Conservation (phyloP, 108 stramenopile species). For the Cyclotella sp. region DNA sequence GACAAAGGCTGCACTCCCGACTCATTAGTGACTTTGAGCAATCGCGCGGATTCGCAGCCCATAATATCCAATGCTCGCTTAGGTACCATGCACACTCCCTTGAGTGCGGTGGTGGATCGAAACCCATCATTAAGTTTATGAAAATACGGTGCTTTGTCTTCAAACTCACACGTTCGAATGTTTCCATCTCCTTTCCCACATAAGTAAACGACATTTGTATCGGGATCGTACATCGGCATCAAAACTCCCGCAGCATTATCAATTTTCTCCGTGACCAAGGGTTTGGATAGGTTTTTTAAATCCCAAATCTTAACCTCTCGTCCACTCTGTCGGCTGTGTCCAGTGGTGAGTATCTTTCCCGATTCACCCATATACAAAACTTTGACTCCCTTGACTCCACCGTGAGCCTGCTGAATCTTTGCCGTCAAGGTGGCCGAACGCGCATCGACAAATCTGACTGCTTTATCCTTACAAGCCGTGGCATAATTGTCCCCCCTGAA, state of each 20-base stretch:
- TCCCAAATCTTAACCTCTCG: slow-evolving; percentile 99
- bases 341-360: slow-evolving; percentile 92
- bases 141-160: slow-evolving; percentile 89
- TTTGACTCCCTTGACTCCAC: slow-evolving; percentile 94
- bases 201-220: slow-evolving; percentile 94
- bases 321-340: slow-evolving; percentile 88
- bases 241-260: slow-evolving; percentile 98
- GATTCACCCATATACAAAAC: slow-evolving; percentile 84
- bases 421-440: slow-evolving; percentile 63
- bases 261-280: slow-evolving; percentile 83
- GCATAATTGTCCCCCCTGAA: slow-evolving; percentile 89
- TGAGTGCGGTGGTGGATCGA: slow-evolving; percentile 92
- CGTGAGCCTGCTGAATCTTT: slow-evolving; percentile 82
- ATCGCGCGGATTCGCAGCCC: slow-evolving; percentile 92
- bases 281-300: slow-evolving; percentile 76
- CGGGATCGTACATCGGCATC: slow-evolving; percentile 95
- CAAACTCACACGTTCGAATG: slow-evolving; percentile 96
- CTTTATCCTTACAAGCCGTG: slow-evolving; percentile 96
- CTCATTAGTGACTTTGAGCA: slow-evolving; percentile 95
- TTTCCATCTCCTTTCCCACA: slow-evolving; percentile 99
- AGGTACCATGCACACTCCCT: slow-evolving; percentile 97
- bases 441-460: slow-evolving; percentile 90
- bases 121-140: slow-evolving; percentile 92
- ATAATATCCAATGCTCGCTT: slow-evolving; percentile 96
- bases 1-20: slow-evolving; percentile 90